These are phyloP conservation scores for Nepenthes alata DNA, from an alignment of 179 eudicot genomes.

Conservation along the genomic window DNA sequence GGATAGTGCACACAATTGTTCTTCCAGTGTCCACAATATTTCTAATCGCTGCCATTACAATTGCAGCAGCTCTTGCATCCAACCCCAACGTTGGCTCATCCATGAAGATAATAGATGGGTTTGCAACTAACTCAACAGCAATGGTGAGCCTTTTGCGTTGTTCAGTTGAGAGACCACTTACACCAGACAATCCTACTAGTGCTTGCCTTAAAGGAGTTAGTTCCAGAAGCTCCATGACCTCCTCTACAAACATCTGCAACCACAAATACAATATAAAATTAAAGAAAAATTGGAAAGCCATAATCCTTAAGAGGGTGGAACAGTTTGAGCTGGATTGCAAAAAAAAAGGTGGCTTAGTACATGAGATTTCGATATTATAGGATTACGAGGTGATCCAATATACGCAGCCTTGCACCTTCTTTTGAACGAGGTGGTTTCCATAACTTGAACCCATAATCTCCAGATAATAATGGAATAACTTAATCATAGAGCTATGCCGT, in stretches of 20 bases:
- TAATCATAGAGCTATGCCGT: no score
- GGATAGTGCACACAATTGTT: slow-evolving; percentile 50
- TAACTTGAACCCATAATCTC: no score
- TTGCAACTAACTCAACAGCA: slow-evolving; percentile 15
- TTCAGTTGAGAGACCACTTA: slow-evolving; percentile 12
- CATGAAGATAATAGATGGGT: slow-evolving; percentile 22
- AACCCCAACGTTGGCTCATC: slow-evolving; percentile 19
- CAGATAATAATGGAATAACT: no score
- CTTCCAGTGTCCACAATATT: slow-evolving; percentile 51
- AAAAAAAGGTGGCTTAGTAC: no score
- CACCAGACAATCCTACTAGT: slow-evolving; percentile 13
- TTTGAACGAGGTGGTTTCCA: no score
- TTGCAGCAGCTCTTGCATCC: slow-evolving; percentile 16
- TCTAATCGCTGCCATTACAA: slow-evolving; percentile 40
- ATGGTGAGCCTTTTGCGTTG: slow-evolving; percentile 19
- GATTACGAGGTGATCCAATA: no score
- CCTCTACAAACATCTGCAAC: slow-evolving; percentile 22
- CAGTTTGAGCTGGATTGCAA: no score
- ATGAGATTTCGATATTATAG: no score
- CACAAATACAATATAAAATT: no score
- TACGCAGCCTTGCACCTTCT: no score
- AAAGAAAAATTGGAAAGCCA: no score
- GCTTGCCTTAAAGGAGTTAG: slow-evolving; percentile 14
- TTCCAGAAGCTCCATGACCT: slow-evolving; percentile 48
- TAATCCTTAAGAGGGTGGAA: no score